Evolutionary conservation across 2,329 filamentous ascomycete genomes (phyloP).

Genomic region (Delphinella strobiligena): DNA sequence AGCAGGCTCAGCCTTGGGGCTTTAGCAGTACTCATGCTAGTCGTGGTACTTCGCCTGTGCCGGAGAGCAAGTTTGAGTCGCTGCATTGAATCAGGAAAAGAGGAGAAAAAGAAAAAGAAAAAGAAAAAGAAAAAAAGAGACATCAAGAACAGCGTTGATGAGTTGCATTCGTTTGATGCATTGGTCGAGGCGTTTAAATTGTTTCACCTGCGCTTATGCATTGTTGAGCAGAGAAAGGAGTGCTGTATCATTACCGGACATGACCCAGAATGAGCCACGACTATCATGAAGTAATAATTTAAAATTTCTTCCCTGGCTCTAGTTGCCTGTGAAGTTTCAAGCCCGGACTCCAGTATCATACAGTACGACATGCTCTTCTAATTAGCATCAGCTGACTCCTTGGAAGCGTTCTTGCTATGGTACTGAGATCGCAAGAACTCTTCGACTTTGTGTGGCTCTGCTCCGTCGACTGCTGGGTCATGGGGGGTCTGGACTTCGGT

Average conservation of each 20-base stretch:
- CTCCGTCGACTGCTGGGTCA: slow-evolving; percentile 20
- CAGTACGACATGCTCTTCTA: neutral
- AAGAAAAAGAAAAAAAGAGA: no score
- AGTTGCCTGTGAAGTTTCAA: neutral
- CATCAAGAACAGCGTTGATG: no score
- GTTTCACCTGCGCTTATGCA: no score
- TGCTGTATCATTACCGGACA: no score
- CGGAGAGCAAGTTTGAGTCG: neutral
- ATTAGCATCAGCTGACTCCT: neutral
- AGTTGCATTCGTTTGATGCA: no score
- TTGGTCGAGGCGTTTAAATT: no score
- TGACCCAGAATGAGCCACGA: no score
- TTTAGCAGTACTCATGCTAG: neutral
- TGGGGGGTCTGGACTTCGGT: neutral
- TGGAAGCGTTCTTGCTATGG: slow-evolving; percentile 8
- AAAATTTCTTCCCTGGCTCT: no score
- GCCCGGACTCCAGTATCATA: neutral
- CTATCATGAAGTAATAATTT: no score
- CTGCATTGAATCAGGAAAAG: neutral
- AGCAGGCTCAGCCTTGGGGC: neutral
- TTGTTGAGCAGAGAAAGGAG: no score
- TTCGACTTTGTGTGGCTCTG: slow-evolving; percentile 20
- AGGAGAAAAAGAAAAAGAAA: no score
- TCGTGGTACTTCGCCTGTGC: neutral
- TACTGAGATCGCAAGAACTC: slow-evolving; percentile 23